phyloP scores from a whole-genome alignment of 2,329 filamentous ascomycete genomes.

The Ramichloridium luteum region DNA sequence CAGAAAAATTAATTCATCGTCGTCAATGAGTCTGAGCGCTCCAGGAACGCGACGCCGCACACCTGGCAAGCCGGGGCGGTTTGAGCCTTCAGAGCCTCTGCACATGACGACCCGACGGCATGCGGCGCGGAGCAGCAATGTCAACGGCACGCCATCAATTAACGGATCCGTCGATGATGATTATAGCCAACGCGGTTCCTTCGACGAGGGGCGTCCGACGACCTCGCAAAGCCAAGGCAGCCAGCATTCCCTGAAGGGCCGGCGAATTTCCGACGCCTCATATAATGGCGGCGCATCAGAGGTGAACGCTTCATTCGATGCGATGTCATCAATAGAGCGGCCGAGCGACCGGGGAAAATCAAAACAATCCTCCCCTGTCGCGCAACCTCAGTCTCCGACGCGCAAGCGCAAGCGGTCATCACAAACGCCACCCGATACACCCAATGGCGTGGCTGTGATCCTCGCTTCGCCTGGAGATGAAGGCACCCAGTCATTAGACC shows the following conservation, averaged over 20 bases:
- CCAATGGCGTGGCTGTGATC: conserved; percentile 3
- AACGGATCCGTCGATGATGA: conserved; percentile 17
- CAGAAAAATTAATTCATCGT: no score
- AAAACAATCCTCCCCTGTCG: conserved; percentile 4
- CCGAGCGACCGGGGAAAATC: conserved; percentile 1
- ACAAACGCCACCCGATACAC: conserved; percentile 10
- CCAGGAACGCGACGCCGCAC: conserved; percentile 13
- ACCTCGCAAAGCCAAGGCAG: conserved; percentile 17
- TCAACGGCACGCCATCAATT: conserved; percentile 14
- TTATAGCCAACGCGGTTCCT: conserved; percentile 13
- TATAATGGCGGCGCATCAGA: conserved; percentile 8
- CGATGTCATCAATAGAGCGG: conserved; percentile 6
- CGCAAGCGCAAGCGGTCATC: conserved; percentile 20
- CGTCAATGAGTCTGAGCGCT: no score
- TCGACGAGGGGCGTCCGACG: conserved; percentile 14
- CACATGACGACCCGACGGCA: conserved; percentile 36
- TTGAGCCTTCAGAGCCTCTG: conserved; percentile 35
- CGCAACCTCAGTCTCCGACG: conserved; percentile 11
- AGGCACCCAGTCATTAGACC: neutral
- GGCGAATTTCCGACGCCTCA: conserved; percentile 12
- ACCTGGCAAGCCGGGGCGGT: conserved; percentile 21
- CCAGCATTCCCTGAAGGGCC: conserved; percentile 11
- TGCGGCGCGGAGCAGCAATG: conserved; percentile 9
- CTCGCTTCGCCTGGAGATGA: neutral
- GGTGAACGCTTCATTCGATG: conserved; percentile 8